Evolutionary conservation across 2,329 filamentous ascomycete species (phyloP).

Genomic region (Trichophyton equinum): DNA sequence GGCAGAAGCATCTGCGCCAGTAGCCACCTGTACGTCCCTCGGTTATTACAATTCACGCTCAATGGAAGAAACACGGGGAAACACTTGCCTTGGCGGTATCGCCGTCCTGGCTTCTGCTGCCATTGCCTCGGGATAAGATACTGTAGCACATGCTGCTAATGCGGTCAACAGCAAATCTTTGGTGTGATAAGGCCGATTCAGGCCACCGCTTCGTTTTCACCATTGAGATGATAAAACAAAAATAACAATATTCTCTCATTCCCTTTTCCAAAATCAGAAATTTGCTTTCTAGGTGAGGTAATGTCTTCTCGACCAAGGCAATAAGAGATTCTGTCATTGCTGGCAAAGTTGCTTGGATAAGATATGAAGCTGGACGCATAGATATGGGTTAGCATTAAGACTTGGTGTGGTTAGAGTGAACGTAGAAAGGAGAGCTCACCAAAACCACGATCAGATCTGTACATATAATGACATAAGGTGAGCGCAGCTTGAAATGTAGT

Average conservation of each 20-base stretch:
- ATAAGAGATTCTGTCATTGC: slow-evolving; percentile 10
- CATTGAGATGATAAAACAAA: slow-evolving; percentile 13
- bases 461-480: slow-evolving; percentile 28
- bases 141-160: slow-evolving; percentile 26
- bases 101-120: neutral
- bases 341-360: slow-evolving; percentile 10
- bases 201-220: slow-evolving; percentile 14
- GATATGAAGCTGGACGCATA: slow-evolving; percentile 9
- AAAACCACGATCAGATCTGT: slow-evolving; percentile 16
- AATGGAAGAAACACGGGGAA: neutral
- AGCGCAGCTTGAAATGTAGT: slow-evolving; percentile 28
- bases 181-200: slow-evolving; percentile 3
- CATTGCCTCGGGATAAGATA: slow-evolving; percentile 23
- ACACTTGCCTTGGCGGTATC: neutral
- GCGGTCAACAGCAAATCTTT: slow-evolving; percentile 23
- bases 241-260: slow-evolving; percentile 15
- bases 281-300: slow-evolving; percentile 14
- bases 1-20: neutral
- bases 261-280: slow-evolving; percentile 15
- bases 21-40: neutral
- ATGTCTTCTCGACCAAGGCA: slow-evolving; percentile 14
- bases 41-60: neutral
- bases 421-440: slow-evolving; percentile 14
- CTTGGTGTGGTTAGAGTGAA: neutral
- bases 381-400: slow-evolving; percentile 2